Percentiles rank a stretch among this genome's conserved stretches.
These are phyloP conservation scores for Perkinsus marinus DNA, from an alignment of 169 alveolate genomes.

Conservation along the genomic window DNA sequence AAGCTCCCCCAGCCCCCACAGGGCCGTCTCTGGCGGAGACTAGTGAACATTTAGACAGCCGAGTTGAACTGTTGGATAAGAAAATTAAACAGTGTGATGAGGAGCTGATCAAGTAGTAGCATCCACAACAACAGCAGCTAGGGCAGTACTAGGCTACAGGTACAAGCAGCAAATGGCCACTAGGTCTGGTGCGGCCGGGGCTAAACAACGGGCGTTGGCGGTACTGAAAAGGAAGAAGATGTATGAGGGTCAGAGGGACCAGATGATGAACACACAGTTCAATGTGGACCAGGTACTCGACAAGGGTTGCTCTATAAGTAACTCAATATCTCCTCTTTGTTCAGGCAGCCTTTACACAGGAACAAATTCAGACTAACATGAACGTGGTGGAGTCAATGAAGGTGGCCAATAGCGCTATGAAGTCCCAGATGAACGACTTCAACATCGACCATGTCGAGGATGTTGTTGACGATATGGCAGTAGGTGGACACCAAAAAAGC, in stretches of 20 bases:
- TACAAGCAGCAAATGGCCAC: not conserved
- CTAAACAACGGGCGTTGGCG: not conserved
- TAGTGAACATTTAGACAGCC: not conserved
- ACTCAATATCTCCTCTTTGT: too few species aligned
- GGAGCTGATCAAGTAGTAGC: not conserved
- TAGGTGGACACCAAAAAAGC: too few species aligned
- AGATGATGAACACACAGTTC: not conserved
- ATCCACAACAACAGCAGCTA: not conserved
- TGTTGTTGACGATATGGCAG: not conserved
- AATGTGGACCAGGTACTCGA: not conserved
- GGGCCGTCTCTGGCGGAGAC: conserved; percentile 1
- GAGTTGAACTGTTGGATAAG: not conserved
- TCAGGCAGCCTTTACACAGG: not conserved
- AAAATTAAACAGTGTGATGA: not conserved
- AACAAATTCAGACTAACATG: not conserved
- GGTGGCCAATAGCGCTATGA: not conserved
- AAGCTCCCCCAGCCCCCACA: not conserved
- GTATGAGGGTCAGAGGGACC: not conserved
- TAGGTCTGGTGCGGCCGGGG: not conserved
- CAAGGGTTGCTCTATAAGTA: not conserved
- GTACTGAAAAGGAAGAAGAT: conserved; percentile 1
- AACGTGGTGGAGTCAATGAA: not conserved
- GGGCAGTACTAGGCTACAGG: not conserved
- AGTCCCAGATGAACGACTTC: not conserved
- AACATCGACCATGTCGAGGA: conserved; percentile 4